Base-by-base conservation (phyloP, 2,329 filamentous ascomycete genomes). In the Fusarium sp. region DNA sequence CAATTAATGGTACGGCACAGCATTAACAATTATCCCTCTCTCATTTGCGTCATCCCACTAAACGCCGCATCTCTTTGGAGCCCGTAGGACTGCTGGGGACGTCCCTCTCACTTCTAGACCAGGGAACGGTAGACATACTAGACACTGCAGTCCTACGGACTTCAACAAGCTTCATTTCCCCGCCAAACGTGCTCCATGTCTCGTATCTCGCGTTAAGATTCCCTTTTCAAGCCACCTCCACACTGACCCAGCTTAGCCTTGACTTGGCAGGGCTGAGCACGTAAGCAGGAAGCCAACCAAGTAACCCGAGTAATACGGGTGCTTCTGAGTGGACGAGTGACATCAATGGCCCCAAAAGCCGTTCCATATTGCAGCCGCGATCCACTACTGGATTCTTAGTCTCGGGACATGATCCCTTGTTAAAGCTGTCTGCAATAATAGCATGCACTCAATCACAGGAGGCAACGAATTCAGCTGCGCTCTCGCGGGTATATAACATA, bases 351-450 rank as follows among this genome's bases (percentile, higher is more conserved):
- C 50, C 42, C 11, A 15, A 22, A 26, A 26, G 22, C 22, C 44
- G 15, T 31, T 33, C 44, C 7, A 18, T 33, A 15, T 31, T 3
- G 10, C 28, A 10, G 28, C 28, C 10, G 10, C 5, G 28, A 5
- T 31, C 26, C 40, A 26, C 20, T 39, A 20, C 18, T n/a, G 15
- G 14, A 40, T n/a, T 3, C 24, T 28, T 68, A 68, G 67, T 57
- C 68, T 70, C 68, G 68, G 39, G 14, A 65, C 48, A 70, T 70
- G 67, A 68, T 71, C 17, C 67, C 48, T 28, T 17, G 22, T 50
- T 52, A 2, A 42, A 52, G 34, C 3, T 8, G 5, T 6, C 4
- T 38, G 31, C n/a, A 26, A 3, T 45, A 7, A 18, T 28, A 15
- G 13, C 3, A 36, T 13, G 13, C 7, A 7, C 26, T 15, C 24